A percentile compares a stretch with the other conserved stretches of the same genome.
Evolutionary conservation across 2,329 filamentous ascomycete genomes (phyloP).

Genomic region (Neofusicoccum laricinum): DNA sequence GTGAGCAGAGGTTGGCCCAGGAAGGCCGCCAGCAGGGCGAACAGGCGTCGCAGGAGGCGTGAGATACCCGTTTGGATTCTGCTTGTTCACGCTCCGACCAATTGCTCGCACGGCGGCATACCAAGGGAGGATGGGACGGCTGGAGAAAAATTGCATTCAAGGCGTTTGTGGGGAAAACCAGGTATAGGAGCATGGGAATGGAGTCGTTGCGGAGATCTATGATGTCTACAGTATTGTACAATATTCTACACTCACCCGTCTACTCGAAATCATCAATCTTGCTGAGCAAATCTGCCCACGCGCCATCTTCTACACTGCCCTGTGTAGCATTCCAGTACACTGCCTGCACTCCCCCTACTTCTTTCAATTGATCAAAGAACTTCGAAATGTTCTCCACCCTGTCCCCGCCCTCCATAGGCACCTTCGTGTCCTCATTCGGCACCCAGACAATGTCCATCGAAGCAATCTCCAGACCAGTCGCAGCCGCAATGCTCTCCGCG

Average conservation of each 20-base stretch:
- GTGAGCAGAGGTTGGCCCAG: constrained; percentile 47
- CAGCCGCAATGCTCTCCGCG: constrained; percentile 61
- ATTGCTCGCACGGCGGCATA: not conserved
- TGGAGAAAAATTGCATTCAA: constrained; percentile 1
- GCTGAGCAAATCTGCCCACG: constrained; percentile 38
- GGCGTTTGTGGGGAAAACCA: constrained; percentile 1
- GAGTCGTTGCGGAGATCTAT: not conserved
- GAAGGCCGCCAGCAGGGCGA: constrained; percentile 22
- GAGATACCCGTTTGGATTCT: not conserved
- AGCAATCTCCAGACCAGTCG: constrained; percentile 64
- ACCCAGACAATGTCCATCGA: constrained; percentile 82
- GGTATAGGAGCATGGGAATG: not conserved
- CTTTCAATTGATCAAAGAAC: constrained; percentile 60
- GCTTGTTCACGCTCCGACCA: not conserved
- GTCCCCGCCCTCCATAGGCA: constrained; percentile 58
- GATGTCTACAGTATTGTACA: not conserved
- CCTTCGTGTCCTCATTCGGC: constrained; percentile 74
- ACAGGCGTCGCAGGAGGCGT: not conserved
- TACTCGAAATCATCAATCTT: constrained; percentile 25
- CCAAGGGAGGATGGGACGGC: not conserved
- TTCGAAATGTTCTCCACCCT: constrained; percentile 57
- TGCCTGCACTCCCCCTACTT: constrained; percentile 70
- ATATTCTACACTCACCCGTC: constrained; percentile 3
- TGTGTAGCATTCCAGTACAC: constrained; percentile 68
- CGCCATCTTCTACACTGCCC: constrained; percentile 36